Evolutionary conservation across 495 filamentous ascomycete genomes (phyloP), one percentile per base, ranked within the genome.

Genomic region (Lophiostoma macrostomum): DNA sequence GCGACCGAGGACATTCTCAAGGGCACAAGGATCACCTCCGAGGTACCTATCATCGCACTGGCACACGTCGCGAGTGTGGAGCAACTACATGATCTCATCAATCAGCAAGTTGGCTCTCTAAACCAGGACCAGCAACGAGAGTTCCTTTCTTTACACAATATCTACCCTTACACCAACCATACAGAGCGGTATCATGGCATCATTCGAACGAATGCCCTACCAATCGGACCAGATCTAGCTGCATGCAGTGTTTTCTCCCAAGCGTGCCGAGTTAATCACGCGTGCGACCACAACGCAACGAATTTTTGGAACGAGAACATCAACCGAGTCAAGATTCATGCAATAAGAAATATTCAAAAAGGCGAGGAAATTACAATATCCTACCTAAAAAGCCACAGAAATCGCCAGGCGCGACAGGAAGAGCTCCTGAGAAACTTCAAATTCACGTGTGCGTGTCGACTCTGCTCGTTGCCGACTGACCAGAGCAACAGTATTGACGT

Each of bases 351-450:
- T 35, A 53, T 53, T 11, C 12, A 4, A n/a, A 27, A 60, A 27
- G 70, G 69, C 0, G 68, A 71, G 51, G 70, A 73, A 50, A 67
- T 73, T 44, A 71, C 68, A 1, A 65, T 73, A 16, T 63, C 44
- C 18, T 73, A 73, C 44, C 43, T 72, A 7, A 42, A 16, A 25
- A 19, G 22, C 22, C 45, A 47, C 32, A 56, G 49, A 20, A 53
- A 43, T 35, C 58, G 61, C 38, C 25, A 34, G 29, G 28, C 37
- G 4, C 52, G 52, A 29, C 42, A 56, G 24, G 23, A 46, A 47
- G 31, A 38, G 20, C 42, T 56, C 23, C 18, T 14, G 43, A 14
- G 39, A 23, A 48, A 49, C 4, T 48, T 47, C 42, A 34, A 34
- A 18, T 56, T 47, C 35, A 48, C 42, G 23, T 56, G 52, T 32